Conservation (phyloP, 305 asterid genomes). For the Nicotiana rustica region DNA sequence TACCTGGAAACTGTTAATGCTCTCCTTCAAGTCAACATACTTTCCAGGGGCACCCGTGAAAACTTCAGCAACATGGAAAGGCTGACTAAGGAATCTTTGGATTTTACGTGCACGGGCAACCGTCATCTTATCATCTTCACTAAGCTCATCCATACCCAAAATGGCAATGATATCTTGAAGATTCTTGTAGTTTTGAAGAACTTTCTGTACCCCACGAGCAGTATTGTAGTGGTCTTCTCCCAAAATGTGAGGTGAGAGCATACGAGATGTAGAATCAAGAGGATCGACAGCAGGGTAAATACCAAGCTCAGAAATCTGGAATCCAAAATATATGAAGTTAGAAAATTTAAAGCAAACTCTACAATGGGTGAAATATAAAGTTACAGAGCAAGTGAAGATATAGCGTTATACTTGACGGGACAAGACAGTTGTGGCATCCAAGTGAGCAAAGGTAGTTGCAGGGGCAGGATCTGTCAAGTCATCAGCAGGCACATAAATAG, state of each 20-base stretch:
- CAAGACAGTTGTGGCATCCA: constrained; percentile 98
- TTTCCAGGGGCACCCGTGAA: constrained; percentile 98
- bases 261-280: constrained; percentile 94
- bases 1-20: constrained; percentile 95
- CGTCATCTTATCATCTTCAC: constrained; percentile 96
- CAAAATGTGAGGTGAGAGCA: constrained; percentile 97
- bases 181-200: constrained; percentile 93
- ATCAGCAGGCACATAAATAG: constrained; percentile 98
- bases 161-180: constrained; percentile 99
- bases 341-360: not conserved
- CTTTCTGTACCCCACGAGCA: constrained; percentile 98
- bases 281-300: constrained; percentile 98
- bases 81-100: constrained; percentile 89
- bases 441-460: constrained; percentile 98
- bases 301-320: constrained; percentile 95
- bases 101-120: constrained; percentile 98
- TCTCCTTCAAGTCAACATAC: constrained; percentile 94
- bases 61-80: constrained; percentile 99
- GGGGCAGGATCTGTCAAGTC: constrained; percentile 99
- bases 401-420: constrained; percentile 68
- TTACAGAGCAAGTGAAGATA: not conserved
- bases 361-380: not conserved
- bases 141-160: constrained; percentile 98
- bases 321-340: constrained; percentile 25
- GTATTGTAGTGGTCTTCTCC: constrained; percentile 95